phyloP scores from a whole-genome alignment of 805 yeast species.

The Candida takata region DNA sequence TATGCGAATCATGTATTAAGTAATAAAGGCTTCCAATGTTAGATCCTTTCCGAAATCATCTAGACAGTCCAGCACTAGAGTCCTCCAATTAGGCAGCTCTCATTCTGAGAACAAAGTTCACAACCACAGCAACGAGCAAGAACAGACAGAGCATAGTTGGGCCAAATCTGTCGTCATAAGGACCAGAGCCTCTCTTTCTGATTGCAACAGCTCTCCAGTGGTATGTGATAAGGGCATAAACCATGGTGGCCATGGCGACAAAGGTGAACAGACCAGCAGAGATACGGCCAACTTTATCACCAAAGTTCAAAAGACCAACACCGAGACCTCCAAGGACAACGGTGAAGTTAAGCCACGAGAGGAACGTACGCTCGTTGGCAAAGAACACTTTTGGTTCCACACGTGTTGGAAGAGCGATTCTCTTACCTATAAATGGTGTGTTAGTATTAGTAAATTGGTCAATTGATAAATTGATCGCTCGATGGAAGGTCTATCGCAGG shows the following conservation, averaged over 20 bases:
- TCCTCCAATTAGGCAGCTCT: constrained; percentile 12
- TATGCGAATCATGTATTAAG: no score
- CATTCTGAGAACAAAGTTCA: constrained; percentile 77
- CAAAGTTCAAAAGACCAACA: constrained; percentile 91
- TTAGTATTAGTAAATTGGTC: background rate
- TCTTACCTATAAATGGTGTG: constrained; percentile 43
- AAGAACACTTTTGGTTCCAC: constrained; percentile 99
- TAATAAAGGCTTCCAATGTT: no score
- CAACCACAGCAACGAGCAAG: constrained; percentile 85
- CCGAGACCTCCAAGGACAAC: constrained; percentile 95
- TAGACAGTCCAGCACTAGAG: no score
- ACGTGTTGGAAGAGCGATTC: constrained; percentile 95
- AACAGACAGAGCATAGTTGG: constrained; percentile 97
- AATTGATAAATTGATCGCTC: no score
- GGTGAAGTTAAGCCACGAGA: constrained; percentile 98
- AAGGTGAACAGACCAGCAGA: constrained; percentile 92
- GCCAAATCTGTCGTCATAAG: constrained; percentile 98
- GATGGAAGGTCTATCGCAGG: no score
- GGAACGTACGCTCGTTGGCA: constrained; percentile 96
- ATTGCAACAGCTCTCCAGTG: constrained; percentile 99
- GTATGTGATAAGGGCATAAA: constrained; percentile 88
- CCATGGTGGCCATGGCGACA: constrained; percentile 97
- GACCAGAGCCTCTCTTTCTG: constrained; percentile 95
- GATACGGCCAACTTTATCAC: constrained; percentile 87
- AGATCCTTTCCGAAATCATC: no score